These are phyloP conservation scores for Agastache rugosa DNA, from an alignment of 257 asterid species.

Conservation along the genomic window DNA sequence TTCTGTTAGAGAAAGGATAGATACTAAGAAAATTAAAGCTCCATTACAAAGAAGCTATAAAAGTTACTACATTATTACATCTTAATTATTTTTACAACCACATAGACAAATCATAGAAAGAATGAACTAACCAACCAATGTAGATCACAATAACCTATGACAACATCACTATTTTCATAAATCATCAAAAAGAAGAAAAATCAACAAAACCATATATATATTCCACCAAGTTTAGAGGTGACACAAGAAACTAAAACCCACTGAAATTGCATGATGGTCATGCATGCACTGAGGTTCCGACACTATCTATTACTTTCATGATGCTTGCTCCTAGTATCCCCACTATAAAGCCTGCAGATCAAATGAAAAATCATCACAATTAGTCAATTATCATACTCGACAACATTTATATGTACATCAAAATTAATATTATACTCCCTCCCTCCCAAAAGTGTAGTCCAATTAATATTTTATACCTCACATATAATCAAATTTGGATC, in stretches of 20 bases:
- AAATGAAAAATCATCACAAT: not conserved
- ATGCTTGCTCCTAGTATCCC: slow-evolving; percentile 82
- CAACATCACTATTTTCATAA: not conserved
- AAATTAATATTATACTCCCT: too few relatives aligned
- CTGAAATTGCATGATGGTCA: not conserved
- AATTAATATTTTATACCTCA: too few relatives aligned
- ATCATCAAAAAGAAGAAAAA: not conserved
- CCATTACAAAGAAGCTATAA: not conserved
- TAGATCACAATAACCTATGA: not conserved
- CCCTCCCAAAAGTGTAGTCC: too few relatives aligned
- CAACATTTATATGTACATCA: not conserved
- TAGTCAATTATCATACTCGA: not conserved
- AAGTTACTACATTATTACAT: not conserved
- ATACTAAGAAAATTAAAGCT: not conserved
- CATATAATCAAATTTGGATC: too few relatives aligned
- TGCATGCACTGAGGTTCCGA: not conserved
- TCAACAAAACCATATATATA: not conserved
- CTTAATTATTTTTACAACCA: not conserved
- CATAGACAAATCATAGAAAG: too few relatives aligned
- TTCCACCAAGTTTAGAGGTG: slow-evolving; percentile 20
- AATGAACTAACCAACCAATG: not conserved
- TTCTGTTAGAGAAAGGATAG: not conserved
- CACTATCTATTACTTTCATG: slow-evolving; percentile 41
- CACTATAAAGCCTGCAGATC: slow-evolving; percentile 84
- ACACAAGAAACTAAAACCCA: not conserved